Evolutionary conservation across 2,329 filamentous ascomycete species (phyloP), one percentile per base, ranked within the genome.

Genomic region (Gaeumannomyces tritici): DNA sequence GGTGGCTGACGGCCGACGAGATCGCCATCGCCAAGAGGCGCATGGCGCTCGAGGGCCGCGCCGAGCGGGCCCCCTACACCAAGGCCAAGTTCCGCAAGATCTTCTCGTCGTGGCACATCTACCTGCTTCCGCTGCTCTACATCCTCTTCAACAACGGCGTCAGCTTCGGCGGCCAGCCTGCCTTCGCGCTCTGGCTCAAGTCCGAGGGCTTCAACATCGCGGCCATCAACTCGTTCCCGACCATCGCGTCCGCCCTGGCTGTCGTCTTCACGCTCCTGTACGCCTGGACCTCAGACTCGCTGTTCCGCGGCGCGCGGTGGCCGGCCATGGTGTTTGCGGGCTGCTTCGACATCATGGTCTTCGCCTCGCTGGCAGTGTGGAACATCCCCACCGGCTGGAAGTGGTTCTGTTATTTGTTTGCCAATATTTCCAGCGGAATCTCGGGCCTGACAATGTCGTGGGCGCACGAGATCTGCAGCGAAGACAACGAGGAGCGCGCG

Each of bases 61-160:
- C 77, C 2, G 72, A 73, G 33, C 71, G 78, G 0, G 72, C 73
- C 0, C 72, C 73, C 0, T 79, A 73, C 63, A 78, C 75, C 0
- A 70, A 69, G 61, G 67, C 69, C 72, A 88, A 86, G 71, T 67
- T 89, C 54, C 79, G 77, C 70, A 83, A 80, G 67, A 88, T 89
- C 24, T 82, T 88, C 63, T 76, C 77, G 0, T 83, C 81, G 7
- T 89, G 87, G 86, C 86, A 86, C 65, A 83, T 89, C 1, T 89
- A 86, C 62, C 66, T 80, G 0, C 73, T 89, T 3, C 79, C 79
- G 0, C 62, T 83, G 0, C 71, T 88, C 1, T 89, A 89, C 62
- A 77, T 88, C 68, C 79, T 82, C 55, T 89, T 88, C 75, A 87
- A 86, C 71, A 89, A 89, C 66, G 83, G 80, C 2, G 33, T 24